Conservation (phyloP, 345 rosid species). For the Moricandia arvensis region DNA sequence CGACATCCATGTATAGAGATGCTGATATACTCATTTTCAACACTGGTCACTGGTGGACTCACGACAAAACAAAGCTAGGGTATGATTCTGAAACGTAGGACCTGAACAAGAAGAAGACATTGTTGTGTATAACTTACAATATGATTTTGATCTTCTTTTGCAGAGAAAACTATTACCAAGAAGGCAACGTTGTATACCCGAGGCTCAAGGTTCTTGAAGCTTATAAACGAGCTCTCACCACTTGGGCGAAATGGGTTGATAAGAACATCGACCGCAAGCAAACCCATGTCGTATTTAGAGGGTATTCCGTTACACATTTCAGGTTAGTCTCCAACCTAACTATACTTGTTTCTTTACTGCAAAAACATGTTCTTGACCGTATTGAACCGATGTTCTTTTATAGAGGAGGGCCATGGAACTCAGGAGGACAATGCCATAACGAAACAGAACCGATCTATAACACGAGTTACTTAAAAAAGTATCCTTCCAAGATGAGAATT, state of each 20-base stretch:
- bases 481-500: constrained; percentile 84
- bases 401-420: constrained; percentile 90
- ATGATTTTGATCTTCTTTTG: constrained; percentile 13
- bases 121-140: neutral
- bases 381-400: neutral
- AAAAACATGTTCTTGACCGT: neutral
- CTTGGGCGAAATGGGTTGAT: constrained; percentile 92
- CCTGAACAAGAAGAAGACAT: too few species aligned
- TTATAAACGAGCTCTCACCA: constrained; percentile 66
- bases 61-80: constrained; percentile 92
- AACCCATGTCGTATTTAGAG: constrained; percentile 70
- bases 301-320: constrained; percentile 87
- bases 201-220: constrained; percentile 82
- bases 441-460: constrained; percentile 75
- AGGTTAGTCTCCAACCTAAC: constrained; percentile 35
- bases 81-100: constrained; percentile 11
- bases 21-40: constrained; percentile 82
- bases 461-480: constrained; percentile 50
- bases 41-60: constrained; percentile 99
- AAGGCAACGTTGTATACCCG: constrained; percentile 67
- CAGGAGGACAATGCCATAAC: constrained; percentile 81
- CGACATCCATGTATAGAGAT: constrained; percentile 67
- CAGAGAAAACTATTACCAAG: constrained; percentile 87
- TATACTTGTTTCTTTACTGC: neutral
- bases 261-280: constrained; percentile 50